Evolutionary conservation across 345 rosid genomes (phyloP), one percentile per base, ranked within the genome.

Genomic region (Populus tremula): DNA sequence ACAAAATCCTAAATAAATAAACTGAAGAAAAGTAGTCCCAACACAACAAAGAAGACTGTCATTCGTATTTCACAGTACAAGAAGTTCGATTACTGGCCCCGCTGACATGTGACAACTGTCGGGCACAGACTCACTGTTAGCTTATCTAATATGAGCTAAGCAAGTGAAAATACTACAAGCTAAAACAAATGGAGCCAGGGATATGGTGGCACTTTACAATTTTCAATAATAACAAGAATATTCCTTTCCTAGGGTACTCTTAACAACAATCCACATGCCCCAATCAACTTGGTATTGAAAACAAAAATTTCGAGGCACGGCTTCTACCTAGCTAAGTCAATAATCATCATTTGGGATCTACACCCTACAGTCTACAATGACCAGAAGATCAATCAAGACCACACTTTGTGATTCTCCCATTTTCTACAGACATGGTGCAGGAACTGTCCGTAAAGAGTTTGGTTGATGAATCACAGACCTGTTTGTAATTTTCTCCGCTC

Each of bases 371-470:
- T 63, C 75, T 78, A 74, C 77, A 78, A 73, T 83, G 84, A 74
- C 81, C 78, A 56, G 79, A 85, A 79, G 86, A 88, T 84, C 81
- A 77, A 77, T 81, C 83, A 75, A 77, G 79, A 71, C 66, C 14
- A 74, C 74, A 82, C 76, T 74, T 84, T 47, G 75, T 73, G 84
- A 85, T 78, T 74, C 86, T 82, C 86, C 89, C 82, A 64, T 72
- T 82, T 72, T 84, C 86, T 82, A 85, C 89, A 86, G 78, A 80
- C 87, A 76, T 79, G 66, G 38, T 78, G 80, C 63, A 77, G 75
- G 12, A 67, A 27, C 64, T 59, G 33, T 14, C 78, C 25, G 71
- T 62, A 49, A 76, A 54, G 65, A 72, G 63, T 72, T 84, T 78
- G 16, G 83, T 77, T 10, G 83, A 83, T 59, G 64, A 59, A 74